phyloP scores from a whole-genome alignment of 2,329 filamentous ascomycete genomes.

The Talaromyces sp. region DNA sequence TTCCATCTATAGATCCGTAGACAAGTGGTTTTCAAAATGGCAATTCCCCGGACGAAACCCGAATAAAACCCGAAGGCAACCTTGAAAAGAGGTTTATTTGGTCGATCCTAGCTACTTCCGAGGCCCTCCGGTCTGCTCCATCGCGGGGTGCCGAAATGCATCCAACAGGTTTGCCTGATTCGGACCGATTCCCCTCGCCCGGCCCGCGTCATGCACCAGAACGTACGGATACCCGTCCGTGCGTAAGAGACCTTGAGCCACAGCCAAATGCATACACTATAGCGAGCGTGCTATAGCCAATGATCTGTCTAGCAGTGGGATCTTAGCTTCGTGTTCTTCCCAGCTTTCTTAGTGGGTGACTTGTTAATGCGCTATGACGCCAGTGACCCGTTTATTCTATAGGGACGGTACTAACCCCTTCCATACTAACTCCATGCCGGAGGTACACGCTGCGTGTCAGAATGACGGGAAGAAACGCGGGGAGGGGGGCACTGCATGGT shows the following conservation, averaged over 20 bases:
- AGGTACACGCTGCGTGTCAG: no score
- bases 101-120: no score
- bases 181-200: constrained; percentile 15
- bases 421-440: no score
- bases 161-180: constrained; percentile 1
- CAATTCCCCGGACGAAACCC: background rate
- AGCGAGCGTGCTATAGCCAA: background rate
- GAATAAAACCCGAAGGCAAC: background rate
- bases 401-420: no score
- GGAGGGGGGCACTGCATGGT: background rate
- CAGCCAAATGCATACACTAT: background rate
- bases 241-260: background rate
- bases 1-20: no score
- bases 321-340: background rate
- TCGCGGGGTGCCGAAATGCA: constrained; percentile 18
- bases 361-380: constrained; percentile 18
- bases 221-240: background rate
- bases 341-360: background rate
- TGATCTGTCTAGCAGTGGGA: background rate
- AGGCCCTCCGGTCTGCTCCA: background rate
- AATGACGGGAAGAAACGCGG: background rate
- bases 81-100: no score
- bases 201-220: constrained; percentile 1
- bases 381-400: background rate
- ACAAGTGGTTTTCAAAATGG: no score